Evolutionary conservation across 495 filamentous ascomycete genomes (phyloP).

Genomic region (Chaetomium tenue): DNA sequence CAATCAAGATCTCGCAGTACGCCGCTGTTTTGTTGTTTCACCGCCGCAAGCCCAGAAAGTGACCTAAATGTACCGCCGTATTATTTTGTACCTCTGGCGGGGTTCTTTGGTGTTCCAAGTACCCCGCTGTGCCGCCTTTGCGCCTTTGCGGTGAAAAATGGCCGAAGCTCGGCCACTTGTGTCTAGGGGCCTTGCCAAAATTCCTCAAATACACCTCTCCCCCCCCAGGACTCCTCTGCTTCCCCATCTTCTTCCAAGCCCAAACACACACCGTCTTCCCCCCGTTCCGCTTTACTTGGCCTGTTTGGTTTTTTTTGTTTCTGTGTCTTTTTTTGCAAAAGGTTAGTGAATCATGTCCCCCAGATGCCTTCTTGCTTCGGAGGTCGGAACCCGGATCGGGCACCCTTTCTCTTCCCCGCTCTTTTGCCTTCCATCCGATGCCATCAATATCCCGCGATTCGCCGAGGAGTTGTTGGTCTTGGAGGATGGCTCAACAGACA

Average conservation of each 20-base stretch:
- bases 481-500: background rate
- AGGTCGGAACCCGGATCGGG: background rate
- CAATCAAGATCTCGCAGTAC: background rate
- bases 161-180: constrained; percentile 33
- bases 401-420: background rate
- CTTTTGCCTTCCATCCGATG: background rate
- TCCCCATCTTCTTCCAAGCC: constrained; percentile 33
- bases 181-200: constrained; percentile 29
- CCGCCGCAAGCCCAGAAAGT: too few relatives aligned
- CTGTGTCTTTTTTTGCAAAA: constrained; percentile 17
- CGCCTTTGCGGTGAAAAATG: constrained; percentile 30
- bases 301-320: constrained; percentile 17
- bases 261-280: constrained; percentile 11
- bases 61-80: background rate
- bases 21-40: too few relatives aligned
- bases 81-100: constrained; percentile 25
- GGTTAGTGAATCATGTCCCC: constrained; percentile 15
- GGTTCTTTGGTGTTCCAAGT: constrained; percentile 16
- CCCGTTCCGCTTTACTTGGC: constrained; percentile 13
- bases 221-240: constrained; percentile 22
- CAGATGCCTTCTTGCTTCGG: background rate
- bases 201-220: constrained; percentile 40
- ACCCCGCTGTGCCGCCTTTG: constrained; percentile 24
- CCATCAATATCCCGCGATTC: background rate
- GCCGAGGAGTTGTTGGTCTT: background rate